These are phyloP conservation scores for Vigna unguiculata DNA, from an alignment of 306 rosid species.

Conservation along the genomic window DNA sequence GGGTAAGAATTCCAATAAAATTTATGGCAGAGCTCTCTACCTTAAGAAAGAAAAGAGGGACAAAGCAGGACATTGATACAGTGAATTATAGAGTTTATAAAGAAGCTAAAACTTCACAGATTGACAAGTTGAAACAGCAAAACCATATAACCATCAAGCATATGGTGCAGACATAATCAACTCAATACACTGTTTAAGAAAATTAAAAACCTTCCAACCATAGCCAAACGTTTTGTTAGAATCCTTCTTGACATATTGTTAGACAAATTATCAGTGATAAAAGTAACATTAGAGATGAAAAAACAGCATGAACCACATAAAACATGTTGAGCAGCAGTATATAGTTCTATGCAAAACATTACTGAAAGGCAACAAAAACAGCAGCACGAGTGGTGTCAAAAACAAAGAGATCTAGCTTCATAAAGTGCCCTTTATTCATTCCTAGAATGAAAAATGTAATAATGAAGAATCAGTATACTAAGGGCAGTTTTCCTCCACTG, in stretches of 20 bases:
- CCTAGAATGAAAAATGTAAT: neutral
- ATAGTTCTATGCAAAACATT: neutral
- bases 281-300: neutral
- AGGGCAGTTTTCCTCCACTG: too few species aligned
- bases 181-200: neutral
- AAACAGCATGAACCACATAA: constrained; percentile 1
- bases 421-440: neutral
- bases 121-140: constrained; percentile 28
- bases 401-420: constrained; percentile 3
- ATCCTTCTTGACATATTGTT: constrained; percentile 15
- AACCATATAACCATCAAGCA: constrained; percentile 2
- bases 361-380: neutral
- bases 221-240: too few species aligned
- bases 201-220: neutral
- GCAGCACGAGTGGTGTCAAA: neutral
- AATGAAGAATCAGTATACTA: neutral
- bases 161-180: constrained; percentile 15
- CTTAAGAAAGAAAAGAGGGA: neutral
- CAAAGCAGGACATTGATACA: neutral
- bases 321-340: neutral
- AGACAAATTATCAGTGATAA: neutral
- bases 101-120: neutral
- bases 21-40: constrained; percentile 5
- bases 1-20: neutral
- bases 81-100: neutral